Percentiles rank a stretch among this genome's conserved stretches.
phyloP scores from a whole-genome alignment of 176 grass and related monocot genomes.

The Paspalum vaginatum region DNA sequence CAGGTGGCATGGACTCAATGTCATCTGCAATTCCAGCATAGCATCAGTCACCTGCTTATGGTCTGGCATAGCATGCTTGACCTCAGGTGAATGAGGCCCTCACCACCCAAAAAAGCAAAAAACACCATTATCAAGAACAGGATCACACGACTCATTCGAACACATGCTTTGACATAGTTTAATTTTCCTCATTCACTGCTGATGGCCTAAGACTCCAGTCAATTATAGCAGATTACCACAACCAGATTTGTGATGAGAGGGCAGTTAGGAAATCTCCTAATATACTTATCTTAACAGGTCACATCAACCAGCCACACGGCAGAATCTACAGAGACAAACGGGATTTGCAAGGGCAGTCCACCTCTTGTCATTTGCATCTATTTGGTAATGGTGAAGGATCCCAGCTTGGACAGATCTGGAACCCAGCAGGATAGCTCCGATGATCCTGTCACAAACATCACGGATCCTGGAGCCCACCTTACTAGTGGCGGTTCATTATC shows the following conservation, averaged over 20 bases:
- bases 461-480: constrained; percentile 83
- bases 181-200: background rate
- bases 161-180: background rate
- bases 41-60: too few species aligned
- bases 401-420: constrained; percentile 89
- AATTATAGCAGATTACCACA: background rate
- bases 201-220: background rate
- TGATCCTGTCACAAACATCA: constrained; percentile 90
- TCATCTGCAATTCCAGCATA: too few species aligned
- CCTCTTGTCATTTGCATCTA: constrained; percentile 29
- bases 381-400: constrained; percentile 59
- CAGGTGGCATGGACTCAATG: too few species aligned
- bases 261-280: background rate
- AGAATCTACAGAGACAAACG: background rate
- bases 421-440: constrained; percentile 97
- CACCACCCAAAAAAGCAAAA: background rate
- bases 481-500: constrained; percentile 89
- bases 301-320: background rate
- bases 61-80: too few species aligned
- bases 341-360: background rate
- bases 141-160: background rate
- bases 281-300: background rate
- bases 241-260: background rate
- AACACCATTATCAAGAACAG: background rate
- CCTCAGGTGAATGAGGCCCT: too few species aligned